Percentiles rank a stretch among this genome's conserved stretches.
Conservation (phyloP, 495 filamentous ascomycete species). For the Trypethelium eluteriae region DNA sequence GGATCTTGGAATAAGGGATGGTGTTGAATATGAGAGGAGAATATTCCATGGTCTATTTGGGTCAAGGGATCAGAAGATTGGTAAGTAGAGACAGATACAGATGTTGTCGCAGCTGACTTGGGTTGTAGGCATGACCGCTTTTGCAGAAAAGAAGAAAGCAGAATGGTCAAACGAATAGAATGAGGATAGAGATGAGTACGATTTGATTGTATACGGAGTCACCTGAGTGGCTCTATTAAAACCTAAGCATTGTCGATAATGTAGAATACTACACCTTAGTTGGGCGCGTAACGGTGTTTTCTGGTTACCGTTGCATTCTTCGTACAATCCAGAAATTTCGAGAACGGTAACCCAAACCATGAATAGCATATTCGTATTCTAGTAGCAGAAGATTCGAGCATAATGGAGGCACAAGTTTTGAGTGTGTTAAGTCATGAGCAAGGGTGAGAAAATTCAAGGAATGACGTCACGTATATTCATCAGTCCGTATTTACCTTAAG, state of each 20-base stretch:
- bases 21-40: constrained; percentile 87
- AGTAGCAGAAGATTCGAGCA: too few species aligned
- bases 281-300: too few species aligned
- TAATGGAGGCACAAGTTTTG: too few species aligned
- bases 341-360: too few species aligned
- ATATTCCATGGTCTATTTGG: constrained; percentile 92
- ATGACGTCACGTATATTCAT: not conserved
- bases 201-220: not conserved
- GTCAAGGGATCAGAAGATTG: constrained; percentile 92
- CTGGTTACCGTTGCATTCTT: too few species aligned
- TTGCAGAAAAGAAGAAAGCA: constrained; percentile 87
- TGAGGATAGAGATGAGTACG: not conserved
- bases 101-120: not conserved
- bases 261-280: too few species aligned
- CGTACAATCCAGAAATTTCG: too few species aligned
- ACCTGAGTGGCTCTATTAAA: too few species aligned
- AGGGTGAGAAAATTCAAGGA: not conserved
- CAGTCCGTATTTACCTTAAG: not conserved
- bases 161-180: constrained; percentile 77
- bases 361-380: too few species aligned
- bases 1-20: constrained; percentile 75
- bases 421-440: too few species aligned
- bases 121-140: constrained; percentile 74
- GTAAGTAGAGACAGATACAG: constrained; percentile 35
- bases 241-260: too few species aligned